Evolutionary conservation across 305 asterid species (phyloP).

Genomic region (Plantago lanceolata): DNA sequence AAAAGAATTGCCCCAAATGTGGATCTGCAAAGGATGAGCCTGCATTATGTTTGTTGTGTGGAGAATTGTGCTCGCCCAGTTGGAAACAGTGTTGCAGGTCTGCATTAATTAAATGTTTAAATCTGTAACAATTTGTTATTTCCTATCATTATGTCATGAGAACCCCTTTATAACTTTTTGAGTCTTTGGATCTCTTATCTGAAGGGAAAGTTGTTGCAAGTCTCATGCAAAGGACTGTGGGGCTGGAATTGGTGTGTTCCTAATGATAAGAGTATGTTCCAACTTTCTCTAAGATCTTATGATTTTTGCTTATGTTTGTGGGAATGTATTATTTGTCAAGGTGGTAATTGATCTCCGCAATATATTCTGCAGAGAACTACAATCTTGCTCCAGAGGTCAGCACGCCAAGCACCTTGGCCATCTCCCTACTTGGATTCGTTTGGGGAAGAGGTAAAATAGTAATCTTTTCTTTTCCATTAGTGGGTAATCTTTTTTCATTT

Average conservation of each 20-base stretch:
- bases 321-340: constrained; percentile 13
- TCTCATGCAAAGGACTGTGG: constrained; percentile 79
- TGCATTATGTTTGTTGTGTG: constrained; percentile 85
- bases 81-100: constrained; percentile 96
- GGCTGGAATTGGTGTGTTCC: constrained; percentile 92
- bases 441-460: constrained; percentile 84
- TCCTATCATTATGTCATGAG: constrained; percentile 6
- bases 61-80: constrained; percentile 85
- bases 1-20: constrained; percentile 69
- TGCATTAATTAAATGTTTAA: constrained; percentile 12
- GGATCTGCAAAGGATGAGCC: constrained; percentile 71
- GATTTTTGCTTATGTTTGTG: constrained; percentile 5
- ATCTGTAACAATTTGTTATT: constrained; percentile 1
- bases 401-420: constrained; percentile 95
- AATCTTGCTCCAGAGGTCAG: constrained; percentile 81
- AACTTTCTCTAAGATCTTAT: constrained; percentile 14
- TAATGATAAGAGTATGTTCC: constrained; percentile 68
- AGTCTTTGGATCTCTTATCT: constrained; percentile 26
- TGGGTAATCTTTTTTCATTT: constrained; percentile 1
- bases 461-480: constrained; percentile 1
- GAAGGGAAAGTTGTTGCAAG: constrained; percentile 74
- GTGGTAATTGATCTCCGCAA: constrained; percentile 9
- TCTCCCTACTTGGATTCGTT: constrained; percentile 93
- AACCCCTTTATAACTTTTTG: constrained; percentile 14
- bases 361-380: constrained; percentile 66